A percentile compares a stretch with the other conserved stretches of the same genome.
These are phyloP conservation scores for Fusarium falciforme DNA, from an alignment of 2,329 filamentous ascomycete genomes.

Conservation along the genomic window DNA sequence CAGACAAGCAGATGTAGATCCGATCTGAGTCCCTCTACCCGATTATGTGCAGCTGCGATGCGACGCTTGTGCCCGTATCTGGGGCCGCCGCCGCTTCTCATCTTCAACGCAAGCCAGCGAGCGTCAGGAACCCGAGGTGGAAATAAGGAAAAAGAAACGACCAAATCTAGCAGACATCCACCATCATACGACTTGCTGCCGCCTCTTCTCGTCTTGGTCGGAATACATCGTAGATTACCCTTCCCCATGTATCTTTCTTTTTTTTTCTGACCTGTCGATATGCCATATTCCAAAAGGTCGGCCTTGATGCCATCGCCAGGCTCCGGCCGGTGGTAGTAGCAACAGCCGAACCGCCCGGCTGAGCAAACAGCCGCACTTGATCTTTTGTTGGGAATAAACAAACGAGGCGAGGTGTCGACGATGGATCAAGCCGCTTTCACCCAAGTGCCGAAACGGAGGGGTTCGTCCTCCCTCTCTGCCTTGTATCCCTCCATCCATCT, in stretches of 20 bases:
- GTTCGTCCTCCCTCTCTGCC: conserved; percentile 5
- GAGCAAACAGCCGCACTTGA: conserved; percentile 3
- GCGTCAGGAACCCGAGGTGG: conserved; percentile 2
- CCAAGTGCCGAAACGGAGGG: background rate
- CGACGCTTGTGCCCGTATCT: background rate
- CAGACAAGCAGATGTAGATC: conserved; percentile 33
- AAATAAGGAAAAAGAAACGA: conserved; percentile 4
- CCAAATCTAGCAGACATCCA: conserved; percentile 16
- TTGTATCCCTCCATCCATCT: background rate
- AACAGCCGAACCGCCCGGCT: conserved; percentile 9
- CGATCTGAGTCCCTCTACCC: conserved; percentile 22
- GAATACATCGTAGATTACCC: conserved; percentile 22
- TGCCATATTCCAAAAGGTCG: background rate
- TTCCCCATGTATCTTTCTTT: background rate
- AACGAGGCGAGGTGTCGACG: background rate
- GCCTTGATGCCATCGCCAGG: conserved; percentile 5
- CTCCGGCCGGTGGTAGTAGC: conserved; percentile 11
- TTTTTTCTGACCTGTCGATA: conserved; percentile 4
- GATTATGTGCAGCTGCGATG: conserved; percentile 13
- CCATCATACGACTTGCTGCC: conserved; percentile 32
- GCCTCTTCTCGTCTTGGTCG: conserved; percentile 1
- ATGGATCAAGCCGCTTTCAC: background rate
- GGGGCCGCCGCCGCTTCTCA: background rate
- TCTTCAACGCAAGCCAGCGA: background rate
- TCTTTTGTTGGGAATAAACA: background rate